Percentiles rank a stretch among this genome's conserved stretches.
These are phyloP conservation scores for Begonia loranthoides DNA, from an alignment of 306 rosid genomes.

Conservation along the genomic window DNA sequence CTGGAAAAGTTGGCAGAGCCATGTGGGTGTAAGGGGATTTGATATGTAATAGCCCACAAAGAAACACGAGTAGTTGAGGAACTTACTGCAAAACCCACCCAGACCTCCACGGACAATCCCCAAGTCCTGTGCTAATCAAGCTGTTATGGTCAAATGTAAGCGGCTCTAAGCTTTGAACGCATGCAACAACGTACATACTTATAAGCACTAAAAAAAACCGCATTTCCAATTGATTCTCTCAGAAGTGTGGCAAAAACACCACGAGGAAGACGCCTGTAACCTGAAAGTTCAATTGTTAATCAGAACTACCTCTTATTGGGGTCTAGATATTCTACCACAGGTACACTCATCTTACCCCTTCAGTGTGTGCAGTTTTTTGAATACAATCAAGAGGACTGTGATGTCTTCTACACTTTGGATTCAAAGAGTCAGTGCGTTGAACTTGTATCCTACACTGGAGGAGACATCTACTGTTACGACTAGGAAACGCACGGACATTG, in stretches of 20 bases:
- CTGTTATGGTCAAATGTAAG: slow-evolving; percentile 33
- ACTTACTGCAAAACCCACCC: slow-evolving; percentile 28
- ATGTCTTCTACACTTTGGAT: slow-evolving; percentile 53
- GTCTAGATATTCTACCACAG: slow-evolving; percentile 5
- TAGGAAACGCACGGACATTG: slow-evolving; percentile 12
- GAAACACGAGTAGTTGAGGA: background rate
- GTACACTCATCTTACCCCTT: slow-evolving; percentile 56
- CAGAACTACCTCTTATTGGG: slow-evolving; percentile 16
- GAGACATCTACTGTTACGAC: slow-evolving; percentile 22
- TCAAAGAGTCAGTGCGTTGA: slow-evolving; percentile 78
- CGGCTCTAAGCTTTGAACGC: slow-evolving; percentile 43
- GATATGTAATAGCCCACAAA: background rate
- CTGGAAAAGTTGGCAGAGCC: no score
- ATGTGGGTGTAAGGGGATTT: background rate
- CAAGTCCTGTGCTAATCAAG: slow-evolving; percentile 62
- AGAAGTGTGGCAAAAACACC: slow-evolving; percentile 63
- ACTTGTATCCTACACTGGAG: slow-evolving; percentile 99
- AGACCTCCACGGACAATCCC: slow-evolving; percentile 80
- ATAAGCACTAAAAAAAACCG: slow-evolving; percentile 54
- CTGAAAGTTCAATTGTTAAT: slow-evolving; percentile 44
- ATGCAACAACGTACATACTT: slow-evolving; percentile 64
- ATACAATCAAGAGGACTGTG: slow-evolving; percentile 66
- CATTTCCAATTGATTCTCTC: slow-evolving; percentile 67
- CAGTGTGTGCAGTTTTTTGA: slow-evolving; percentile 40
- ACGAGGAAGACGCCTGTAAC: slow-evolving; percentile 67